Evolutionary conservation across 1,284 basidiomycete species (phyloP), one percentile per base, ranked within the genome.

Genomic region (Gymnopus androsaceus): DNA sequence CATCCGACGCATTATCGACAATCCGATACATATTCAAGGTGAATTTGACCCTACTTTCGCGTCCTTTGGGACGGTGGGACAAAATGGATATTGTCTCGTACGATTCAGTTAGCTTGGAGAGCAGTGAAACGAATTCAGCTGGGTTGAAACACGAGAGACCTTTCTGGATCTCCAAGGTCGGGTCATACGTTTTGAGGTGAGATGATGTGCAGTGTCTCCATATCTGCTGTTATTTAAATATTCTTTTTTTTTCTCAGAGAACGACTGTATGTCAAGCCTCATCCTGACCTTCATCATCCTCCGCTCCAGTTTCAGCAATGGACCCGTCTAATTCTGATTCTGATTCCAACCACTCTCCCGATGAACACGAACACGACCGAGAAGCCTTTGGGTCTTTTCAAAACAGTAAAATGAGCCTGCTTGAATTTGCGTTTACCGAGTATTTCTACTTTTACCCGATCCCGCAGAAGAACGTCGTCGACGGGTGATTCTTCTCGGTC

Each of bases 151-250:
- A 95, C 65, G 91, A 94, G 68, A 80, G 92, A 58, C 85, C 93
- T 23, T 97, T 94, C 69, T 94, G 91, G 85, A 97, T 97, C 71
- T 95, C 93, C 40, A 94, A 92, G 72, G 90, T 92, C 52, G 76
- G 77, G 61, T 89, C 87, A 19, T 80, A 75, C 46, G 45, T 55
- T 3, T 31, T 46, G 17, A 31, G 1, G 15, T 46, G 28, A 46
- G 14, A n/a, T n/a, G n/a, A n/a, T n/a, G n/a, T n/a, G n/a, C n/a
- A n/a, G 14, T 6, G 31, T 7, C 6, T 14, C n/a, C n/a, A n/a
- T n/a, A n/a, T n/a, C n/a, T n/a, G n/a, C n/a, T n/a, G n/a, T n/a
- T n/a, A n/a, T n/a, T n/a, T n/a, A n/a, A n/a, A n/a, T n/a, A n/a
- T n/a, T n/a, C n/a, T n/a, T n/a, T n/a, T n/a, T n/a, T n/a, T n/a